These are phyloP conservation scores for Pseudopithomyces chartarum DNA, from an alignment of 2,329 filamentous ascomycete species.

Conservation along the genomic window DNA sequence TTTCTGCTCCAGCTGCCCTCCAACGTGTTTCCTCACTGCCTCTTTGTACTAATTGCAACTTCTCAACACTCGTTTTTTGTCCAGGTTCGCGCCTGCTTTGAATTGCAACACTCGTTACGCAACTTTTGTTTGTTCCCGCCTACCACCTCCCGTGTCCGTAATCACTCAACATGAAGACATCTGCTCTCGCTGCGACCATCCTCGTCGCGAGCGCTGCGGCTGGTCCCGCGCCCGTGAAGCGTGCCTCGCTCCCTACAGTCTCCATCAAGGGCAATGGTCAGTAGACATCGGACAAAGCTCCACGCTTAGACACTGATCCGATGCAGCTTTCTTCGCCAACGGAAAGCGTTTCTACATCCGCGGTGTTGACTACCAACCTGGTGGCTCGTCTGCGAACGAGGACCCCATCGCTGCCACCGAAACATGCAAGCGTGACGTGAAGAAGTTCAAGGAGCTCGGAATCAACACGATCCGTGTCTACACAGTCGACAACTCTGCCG, in stretches of 20 bases:
- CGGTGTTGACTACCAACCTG: conserved; percentile 69
- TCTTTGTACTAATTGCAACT: conserved; percentile 16
- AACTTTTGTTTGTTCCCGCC: conserved; percentile 6
- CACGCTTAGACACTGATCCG: conserved; percentile 25
- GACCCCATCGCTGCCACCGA: conserved; percentile 77
- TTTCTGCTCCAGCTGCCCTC: conserved; percentile 5
- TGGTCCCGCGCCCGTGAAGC: conserved; percentile 46
- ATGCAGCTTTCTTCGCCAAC: conserved; percentile 64
- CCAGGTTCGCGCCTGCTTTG: conserved; percentile 19
- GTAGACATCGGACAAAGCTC: conserved; percentile 13
- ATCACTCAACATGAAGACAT: conserved; percentile 58
- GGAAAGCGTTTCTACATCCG: conserved; percentile 65
- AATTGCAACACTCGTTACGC: conserved; percentile 13
- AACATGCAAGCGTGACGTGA: conserved; percentile 78
- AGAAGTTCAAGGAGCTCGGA: conserved; percentile 81
- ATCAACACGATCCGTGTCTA: conserved; percentile 93
- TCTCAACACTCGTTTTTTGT: conserved; percentile 29
- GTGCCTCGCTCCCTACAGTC: conserved; percentile 52
- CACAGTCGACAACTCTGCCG: conserved; percentile 82
- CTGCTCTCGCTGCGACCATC: conserved; percentile 52
- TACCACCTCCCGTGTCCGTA: conserved; percentile 5
- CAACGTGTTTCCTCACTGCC: conserved; percentile 6
- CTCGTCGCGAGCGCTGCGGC: conserved; percentile 54
- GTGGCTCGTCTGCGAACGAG: conserved; percentile 63
- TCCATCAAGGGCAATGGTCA: conserved; percentile 66